Percentiles rank a stretch among this genome's conserved stretches.
These are phyloP conservation scores for Prunus persica DNA, from an alignment of 306 rosid genomes.

Conservation along the genomic window DNA sequence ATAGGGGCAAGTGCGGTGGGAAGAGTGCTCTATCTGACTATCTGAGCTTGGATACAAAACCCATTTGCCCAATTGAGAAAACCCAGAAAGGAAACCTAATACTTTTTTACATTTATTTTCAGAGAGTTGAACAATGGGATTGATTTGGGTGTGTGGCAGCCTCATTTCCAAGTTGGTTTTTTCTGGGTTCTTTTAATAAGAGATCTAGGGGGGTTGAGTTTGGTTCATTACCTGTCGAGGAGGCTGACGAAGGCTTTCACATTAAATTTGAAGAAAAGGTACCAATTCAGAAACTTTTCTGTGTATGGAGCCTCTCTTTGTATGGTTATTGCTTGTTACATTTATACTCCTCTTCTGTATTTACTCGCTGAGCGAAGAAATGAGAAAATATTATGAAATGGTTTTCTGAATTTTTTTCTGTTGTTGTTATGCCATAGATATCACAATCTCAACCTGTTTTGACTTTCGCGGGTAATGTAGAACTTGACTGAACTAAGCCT, in stretches of 20 bases:
- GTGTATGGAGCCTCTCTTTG: not conserved
- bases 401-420: not conserved
- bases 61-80: slow-evolving; percentile 30
- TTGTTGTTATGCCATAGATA: not conserved
- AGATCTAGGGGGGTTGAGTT: slow-evolving; percentile 44
- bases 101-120: not conserved
- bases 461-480: slow-evolving; percentile 4
- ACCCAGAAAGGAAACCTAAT: slow-evolving; percentile 30
- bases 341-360: not conserved
- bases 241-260: slow-evolving; percentile 29
- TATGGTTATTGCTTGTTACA: not conserved
- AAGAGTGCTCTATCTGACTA: not conserved
- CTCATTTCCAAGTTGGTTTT: slow-evolving; percentile 21
- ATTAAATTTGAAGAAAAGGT: slow-evolving; percentile 28
- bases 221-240: slow-evolving; percentile 26
- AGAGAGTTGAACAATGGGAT: slow-evolving; percentile 39
- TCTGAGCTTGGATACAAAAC: slow-evolving; percentile 25
- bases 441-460: not conserved
- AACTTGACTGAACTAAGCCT: slow-evolving; percentile 11
- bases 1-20: slow-evolving; percentile 4
- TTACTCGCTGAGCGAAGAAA: slow-evolving; percentile 9
- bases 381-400: slow-evolving; percentile 9
- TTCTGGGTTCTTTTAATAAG: slow-evolving; percentile 14
- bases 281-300: slow-evolving; percentile 20
- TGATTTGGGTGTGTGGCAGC: slow-evolving; percentile 25